Percentiles rank a stretch among this genome's conserved stretches.
These are phyloP conservation scores for Myxozyma geophila DNA, from an alignment of 805 yeast genomes.

Conservation along the genomic window DNA sequence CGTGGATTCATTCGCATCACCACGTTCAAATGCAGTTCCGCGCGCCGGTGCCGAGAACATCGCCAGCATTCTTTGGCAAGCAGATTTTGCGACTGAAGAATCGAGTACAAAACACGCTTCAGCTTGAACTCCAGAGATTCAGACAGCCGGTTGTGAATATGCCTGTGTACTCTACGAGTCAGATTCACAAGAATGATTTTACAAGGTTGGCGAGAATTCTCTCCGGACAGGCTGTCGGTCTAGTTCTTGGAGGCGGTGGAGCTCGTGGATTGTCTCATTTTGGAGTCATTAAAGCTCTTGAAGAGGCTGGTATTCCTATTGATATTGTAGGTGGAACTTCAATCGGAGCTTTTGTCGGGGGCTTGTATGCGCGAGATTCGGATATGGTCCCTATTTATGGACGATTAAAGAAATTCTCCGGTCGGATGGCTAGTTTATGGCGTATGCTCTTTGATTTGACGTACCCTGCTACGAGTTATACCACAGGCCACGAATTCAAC, in stretches of 20 bases:
- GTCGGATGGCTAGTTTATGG: conserved; percentile 84
- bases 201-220: conserved; percentile 84
- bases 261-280: conserved; percentile 92
- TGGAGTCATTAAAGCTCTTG: conserved; percentile 88
- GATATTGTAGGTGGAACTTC: conserved; percentile 97
- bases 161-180: conserved; percentile 46
- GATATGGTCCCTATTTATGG: conserved; percentile 91
- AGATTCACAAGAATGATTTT: conserved; percentile 82
- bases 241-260: conserved; percentile 97
- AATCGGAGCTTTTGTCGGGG: conserved; percentile 95
- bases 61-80: conserved; percentile 20
- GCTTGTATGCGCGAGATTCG: conserved; percentile 89
- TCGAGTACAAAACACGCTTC: conserved; percentile 43
- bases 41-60: conserved; percentile 21
- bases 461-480: conserved; percentile 90
- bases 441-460: conserved; percentile 82
- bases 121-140: conserved; percentile 43
- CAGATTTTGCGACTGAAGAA: conserved; percentile 40
- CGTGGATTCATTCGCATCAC: conserved; percentile 93
- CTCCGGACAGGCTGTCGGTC: conserved; percentile 91
- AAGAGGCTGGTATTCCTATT: conserved; percentile 89
- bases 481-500: conserved; percentile 96
- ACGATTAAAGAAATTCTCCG: conserved; percentile 82
- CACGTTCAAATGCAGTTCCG: conserved; percentile 73
- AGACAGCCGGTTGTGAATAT: conserved; percentile 16